A percentile compares a stretch with the other conserved stretches of the same genome.
Evolutionary conservation across 108 stramenopile genomes (phyloP).

Genomic region (Licmophora abbreviata): DNA sequence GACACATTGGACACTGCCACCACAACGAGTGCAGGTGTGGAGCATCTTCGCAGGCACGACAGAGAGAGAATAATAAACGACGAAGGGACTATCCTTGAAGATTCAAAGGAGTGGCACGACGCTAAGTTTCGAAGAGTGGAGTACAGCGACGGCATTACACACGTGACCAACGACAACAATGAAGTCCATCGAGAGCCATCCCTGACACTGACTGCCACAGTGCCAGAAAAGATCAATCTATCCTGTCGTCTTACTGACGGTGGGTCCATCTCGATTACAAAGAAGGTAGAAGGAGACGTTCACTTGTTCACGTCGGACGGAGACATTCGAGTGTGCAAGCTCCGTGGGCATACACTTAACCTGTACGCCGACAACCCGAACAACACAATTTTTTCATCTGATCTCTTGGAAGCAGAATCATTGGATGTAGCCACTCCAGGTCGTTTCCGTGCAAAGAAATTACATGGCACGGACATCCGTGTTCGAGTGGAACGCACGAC

Average conservation of each 20-base stretch:
- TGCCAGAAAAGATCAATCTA: slow-evolving; percentile 74
- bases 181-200: background rate
- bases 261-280: slow-evolving; percentile 33
- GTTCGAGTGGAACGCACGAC: slow-evolving; percentile 7
- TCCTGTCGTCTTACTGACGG: slow-evolving; percentile 37
- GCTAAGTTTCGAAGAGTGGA: no score
- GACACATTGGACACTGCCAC: slow-evolving; percentile 6
- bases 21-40: background rate
- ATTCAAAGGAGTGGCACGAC: no score
- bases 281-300: slow-evolving; percentile 73
- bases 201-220: slow-evolving; percentile 30
- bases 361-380: slow-evolving; percentile 14
- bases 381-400: slow-evolving; percentile 35
- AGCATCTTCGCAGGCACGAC: background rate
- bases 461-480: slow-evolving; percentile 47
- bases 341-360: slow-evolving; percentile 57
- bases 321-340: slow-evolving; percentile 46
- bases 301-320: slow-evolving; percentile 39
- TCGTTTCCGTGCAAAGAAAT: slow-evolving; percentile 64
- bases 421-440: slow-evolving; percentile 23
- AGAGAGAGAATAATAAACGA: slow-evolving; percentile 4
- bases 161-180: no score
- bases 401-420: slow-evolving; percentile 56
- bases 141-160: no score
- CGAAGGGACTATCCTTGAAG: background rate